Percentiles rank a stretch among this genome's conserved stretches.
These are phyloP conservation scores for Nemania diffusa DNA, from an alignment of 2,329 filamentous ascomycete genomes.

Conservation along the genomic window DNA sequence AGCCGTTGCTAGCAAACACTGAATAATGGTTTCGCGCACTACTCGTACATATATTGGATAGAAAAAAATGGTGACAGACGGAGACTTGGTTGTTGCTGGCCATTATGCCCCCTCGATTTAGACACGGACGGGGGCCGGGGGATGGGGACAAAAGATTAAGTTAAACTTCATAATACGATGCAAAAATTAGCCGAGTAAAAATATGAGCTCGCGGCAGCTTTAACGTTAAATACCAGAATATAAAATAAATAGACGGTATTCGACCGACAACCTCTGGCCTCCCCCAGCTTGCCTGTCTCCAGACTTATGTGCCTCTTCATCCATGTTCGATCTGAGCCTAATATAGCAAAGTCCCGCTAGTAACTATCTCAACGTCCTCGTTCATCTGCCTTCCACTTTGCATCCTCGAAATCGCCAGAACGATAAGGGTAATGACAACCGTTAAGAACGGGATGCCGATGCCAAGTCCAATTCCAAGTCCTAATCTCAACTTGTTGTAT, in stretches of 20 bases:
- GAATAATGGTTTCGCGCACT: not conserved
- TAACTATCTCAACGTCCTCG: not conserved
- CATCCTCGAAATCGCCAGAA: not conserved
- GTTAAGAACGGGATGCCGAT: slow-evolving; percentile 16
- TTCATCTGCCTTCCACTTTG: not conserved
- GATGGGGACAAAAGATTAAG: too few relatives aligned
- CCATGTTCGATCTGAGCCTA: not conserved
- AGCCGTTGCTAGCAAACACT: not conserved
- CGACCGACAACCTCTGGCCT: too few relatives aligned
- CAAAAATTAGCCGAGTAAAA: too few relatives aligned
- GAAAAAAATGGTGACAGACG: not conserved
- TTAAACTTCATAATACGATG: too few relatives aligned
- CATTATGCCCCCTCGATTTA: too few relatives aligned
- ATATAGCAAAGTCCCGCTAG: not conserved
- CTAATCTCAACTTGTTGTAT: slow-evolving; percentile 19
- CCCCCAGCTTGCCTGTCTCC: not conserved
- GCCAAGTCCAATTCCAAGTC: slow-evolving; percentile 20
- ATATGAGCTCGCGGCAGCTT: too few relatives aligned
- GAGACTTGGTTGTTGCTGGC: too few relatives aligned
- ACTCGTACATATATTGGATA: not conserved
- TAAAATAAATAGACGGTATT: too few relatives aligned
- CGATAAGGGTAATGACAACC: not conserved
- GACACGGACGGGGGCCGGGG: too few relatives aligned
- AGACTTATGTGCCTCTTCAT: not conserved
- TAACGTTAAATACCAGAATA: too few relatives aligned